Percentiles rank a stretch among this genome's conserved stretches.
phyloP scores from a whole-genome alignment of 2,329 filamentous ascomycete species.

The Cladosporium phlei region DNA sequence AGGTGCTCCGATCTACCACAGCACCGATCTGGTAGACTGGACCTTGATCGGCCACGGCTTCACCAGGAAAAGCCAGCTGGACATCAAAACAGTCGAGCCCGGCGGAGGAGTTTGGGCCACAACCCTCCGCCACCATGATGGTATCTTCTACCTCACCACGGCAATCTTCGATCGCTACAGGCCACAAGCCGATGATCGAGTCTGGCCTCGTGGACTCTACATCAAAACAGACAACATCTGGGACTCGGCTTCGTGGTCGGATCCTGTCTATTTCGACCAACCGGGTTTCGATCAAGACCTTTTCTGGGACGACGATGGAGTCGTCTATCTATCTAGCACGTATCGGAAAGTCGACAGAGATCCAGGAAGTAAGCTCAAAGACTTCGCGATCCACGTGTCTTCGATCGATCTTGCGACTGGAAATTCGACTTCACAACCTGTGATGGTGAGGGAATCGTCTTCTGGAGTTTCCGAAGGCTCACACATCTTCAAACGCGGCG shows the following conservation, averaged over 20 bases:
- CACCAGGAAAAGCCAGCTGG: slow-evolving; percentile 47
- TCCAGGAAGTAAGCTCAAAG: slow-evolving; percentile 41
- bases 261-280: slow-evolving; percentile 51
- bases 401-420: slow-evolving; percentile 43
- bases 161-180: slow-evolving; percentile 4
- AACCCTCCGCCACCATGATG: slow-evolving; percentile 43
- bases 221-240: slow-evolving; percentile 51
- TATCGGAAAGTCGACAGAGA: slow-evolving; percentile 7
- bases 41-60: slow-evolving; percentile 49
- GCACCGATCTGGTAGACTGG: slow-evolving; percentile 50
- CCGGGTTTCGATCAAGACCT: slow-evolving; percentile 29
- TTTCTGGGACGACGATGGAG: slow-evolving; percentile 49
- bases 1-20: slow-evolving; percentile 56
- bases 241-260: slow-evolving; percentile 48
- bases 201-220: slow-evolving; percentile 39
- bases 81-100: slow-evolving; percentile 49
- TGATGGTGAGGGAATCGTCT: slow-evolving; percentile 36
- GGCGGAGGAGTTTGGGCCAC: slow-evolving; percentile 49
- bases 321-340: slow-evolving; percentile 46
- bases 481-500: slow-evolving; percentile 55
- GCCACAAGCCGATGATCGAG: slow-evolving; percentile 32
- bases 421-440: slow-evolving; percentile 35
- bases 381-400: slow-evolving; percentile 49
- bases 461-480: slow-evolving; percentile 49
- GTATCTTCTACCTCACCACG: slow-evolving; percentile 38